Conservation (phyloP, 2,329 filamentous ascomycete species). For the Metarhizium guizhouense region DNA sequence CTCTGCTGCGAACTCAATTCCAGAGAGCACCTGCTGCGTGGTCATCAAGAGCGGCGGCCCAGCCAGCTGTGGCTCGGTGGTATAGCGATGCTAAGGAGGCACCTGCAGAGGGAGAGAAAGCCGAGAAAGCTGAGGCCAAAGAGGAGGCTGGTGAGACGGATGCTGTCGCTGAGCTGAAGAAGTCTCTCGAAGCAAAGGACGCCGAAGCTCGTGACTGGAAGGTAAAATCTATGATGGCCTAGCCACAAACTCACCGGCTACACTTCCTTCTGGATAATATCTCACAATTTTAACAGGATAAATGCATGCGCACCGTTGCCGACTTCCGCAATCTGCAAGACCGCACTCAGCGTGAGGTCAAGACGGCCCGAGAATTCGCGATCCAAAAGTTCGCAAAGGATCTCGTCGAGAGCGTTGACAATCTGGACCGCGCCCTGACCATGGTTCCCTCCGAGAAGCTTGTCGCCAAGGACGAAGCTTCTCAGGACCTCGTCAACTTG, state of each 20-base stretch:
- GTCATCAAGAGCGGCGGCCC: constrained; percentile 26
- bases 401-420: constrained; percentile 90
- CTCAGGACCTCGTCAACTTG: constrained; percentile 68
- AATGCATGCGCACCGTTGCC: constrained; percentile 85
- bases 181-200: constrained; percentile 43
- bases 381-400: constrained; percentile 95
- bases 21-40: constrained; percentile 25
- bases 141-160: constrained; percentile 21
- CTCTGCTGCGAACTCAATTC: constrained; percentile 28
- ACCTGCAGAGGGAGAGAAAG: constrained; percentile 15
- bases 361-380: constrained; percentile 80
- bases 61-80: constrained; percentile 31
- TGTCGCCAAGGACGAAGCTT: constrained; percentile 40
- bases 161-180: constrained; percentile 36
- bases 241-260: not conserved
- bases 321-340: constrained; percentile 98
- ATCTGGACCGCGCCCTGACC: constrained; percentile 83
- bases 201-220: constrained; percentile 65
- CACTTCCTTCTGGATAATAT: not conserved
- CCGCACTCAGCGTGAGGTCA: constrained; percentile 83
- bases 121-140: constrained; percentile 19
- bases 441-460: constrained; percentile 73
- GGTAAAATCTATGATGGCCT: constrained; percentile 41
- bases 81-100: constrained; percentile 39
- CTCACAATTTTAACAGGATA: constrained; percentile 54